Evolutionary conservation across 2,329 filamentous ascomycete species (phyloP).

Genomic region (Colletotrichum falcatum): DNA sequence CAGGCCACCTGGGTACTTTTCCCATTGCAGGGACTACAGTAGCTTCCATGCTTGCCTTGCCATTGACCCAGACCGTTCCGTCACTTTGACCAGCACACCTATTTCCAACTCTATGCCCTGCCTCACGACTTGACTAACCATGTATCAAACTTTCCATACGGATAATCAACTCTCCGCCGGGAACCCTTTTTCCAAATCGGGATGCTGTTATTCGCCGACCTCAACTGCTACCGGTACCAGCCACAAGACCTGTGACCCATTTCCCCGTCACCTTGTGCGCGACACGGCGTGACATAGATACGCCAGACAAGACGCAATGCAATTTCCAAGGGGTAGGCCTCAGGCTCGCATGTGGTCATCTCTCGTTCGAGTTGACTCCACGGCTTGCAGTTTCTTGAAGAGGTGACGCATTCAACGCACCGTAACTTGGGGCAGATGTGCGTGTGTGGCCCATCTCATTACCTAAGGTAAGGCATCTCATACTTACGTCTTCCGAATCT

Average conservation of each 20-base stretch:
- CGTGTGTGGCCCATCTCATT: conserved; percentile 6
- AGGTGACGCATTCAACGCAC: conserved; percentile 3
- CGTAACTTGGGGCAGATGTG: neutral
- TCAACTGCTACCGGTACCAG: conserved; percentile 11
- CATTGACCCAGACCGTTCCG: conserved; percentile 7
- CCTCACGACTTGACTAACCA: neutral
- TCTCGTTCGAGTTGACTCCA: neutral
- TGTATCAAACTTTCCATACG: conserved; percentile 1
- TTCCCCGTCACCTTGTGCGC: conserved; percentile 8
- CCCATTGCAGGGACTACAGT: conserved; percentile 5
- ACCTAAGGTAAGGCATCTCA: conserved; percentile 18
- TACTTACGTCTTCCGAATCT: neutral
- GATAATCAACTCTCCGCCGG: conserved; percentile 21
- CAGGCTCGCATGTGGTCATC: neutral
- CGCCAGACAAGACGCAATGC: neutral
- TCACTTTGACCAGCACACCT: conserved; percentile 8
- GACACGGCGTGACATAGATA: neutral
- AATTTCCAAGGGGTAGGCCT: neutral
- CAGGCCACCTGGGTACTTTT: conserved; percentile 33
- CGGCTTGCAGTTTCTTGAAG: too few relatives aligned
- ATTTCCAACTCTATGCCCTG: conserved; percentile 15
- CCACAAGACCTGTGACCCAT: neutral
- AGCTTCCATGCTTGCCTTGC: conserved; percentile 7
- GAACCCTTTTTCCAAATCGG: conserved; percentile 4
- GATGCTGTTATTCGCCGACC: conserved; percentile 10